Percentiles rank a stretch among this genome's conserved stretches.
These are phyloP conservation scores for Russula foetens DNA, from an alignment of 768 basidiomycete genomes.

Conservation along the genomic window DNA sequence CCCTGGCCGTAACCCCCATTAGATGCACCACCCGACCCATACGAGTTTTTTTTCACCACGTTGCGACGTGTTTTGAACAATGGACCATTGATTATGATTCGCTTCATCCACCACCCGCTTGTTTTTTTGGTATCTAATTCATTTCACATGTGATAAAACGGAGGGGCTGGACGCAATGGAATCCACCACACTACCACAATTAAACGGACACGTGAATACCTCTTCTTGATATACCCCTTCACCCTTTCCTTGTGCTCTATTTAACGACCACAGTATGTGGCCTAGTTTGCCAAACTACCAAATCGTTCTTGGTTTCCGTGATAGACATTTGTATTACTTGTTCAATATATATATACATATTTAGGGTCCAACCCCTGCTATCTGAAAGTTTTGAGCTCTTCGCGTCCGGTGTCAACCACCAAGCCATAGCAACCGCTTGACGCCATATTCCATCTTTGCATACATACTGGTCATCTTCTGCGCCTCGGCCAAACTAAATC, in stretches of 20 bases:
- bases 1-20: too few relatives aligned
- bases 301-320: neutral
- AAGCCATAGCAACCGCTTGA: conserved; percentile 86
- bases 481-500: conserved; percentile 66
- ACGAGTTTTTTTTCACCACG: neutral
- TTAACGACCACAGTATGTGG: neutral
- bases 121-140: neutral
- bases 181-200: neutral
- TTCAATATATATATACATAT: neutral
- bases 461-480: conserved; percentile 78
- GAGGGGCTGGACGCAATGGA: neutral
- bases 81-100: neutral
- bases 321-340: neutral
- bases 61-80: neutral
- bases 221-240: neutral
- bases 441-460: conserved; percentile 88
- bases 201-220: neutral
- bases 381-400: neutral
- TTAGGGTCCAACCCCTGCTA: neutral
- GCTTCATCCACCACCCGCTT: neutral
- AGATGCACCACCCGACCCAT: neutral
- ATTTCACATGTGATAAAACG: neutral
- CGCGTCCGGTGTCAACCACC: conserved; percentile 42
- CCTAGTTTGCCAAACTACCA: neutral
- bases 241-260: conserved; percentile 1